Conservation (phyloP, 2,329 filamentous ascomycete species). For the Cyphellophora europaea region DNA sequence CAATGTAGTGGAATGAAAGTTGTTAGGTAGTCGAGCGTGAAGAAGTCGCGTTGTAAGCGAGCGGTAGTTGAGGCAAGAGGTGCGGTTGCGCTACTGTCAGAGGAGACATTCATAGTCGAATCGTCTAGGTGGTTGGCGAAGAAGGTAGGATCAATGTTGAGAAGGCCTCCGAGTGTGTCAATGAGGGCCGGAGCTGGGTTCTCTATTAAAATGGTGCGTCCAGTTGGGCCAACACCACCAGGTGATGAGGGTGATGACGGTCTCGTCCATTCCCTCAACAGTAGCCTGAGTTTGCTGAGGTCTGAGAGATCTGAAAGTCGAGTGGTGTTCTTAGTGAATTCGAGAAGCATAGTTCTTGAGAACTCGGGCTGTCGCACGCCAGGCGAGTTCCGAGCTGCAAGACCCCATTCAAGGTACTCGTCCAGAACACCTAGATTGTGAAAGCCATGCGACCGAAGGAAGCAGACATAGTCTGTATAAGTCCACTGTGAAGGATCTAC, state of each 20-base stretch:
- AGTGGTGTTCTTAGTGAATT: conserved; percentile 11
- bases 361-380: conserved; percentile 10
- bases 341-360: conserved; percentile 11
- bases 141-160: conserved; percentile 16
- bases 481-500: conserved; percentile 14
- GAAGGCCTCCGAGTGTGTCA: conserved; percentile 13
- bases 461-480: conserved; percentile 17
- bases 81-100: conserved; percentile 10
- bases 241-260: conserved; percentile 9
- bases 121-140: conserved; percentile 14
- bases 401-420: conserved; percentile 15
- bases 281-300: conserved; percentile 11
- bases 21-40: conserved; percentile 15
- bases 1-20: conserved; percentile 11
- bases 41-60: conserved; percentile 12
- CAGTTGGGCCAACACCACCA: conserved; percentile 2
- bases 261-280: conserved; percentile 16
- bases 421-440: conserved; percentile 15
- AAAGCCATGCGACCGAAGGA: conserved; percentile 15
- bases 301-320: conserved; percentile 16
- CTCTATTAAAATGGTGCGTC: conserved; percentile 16
- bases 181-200: conserved; percentile 15
- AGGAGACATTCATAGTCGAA: conserved; percentile 5
- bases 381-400: conserved; percentile 7
- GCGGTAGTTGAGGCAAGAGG: conserved; percentile 12